Evolutionary conservation across 2,329 filamentous ascomycete species (phyloP), one percentile per base, ranked within the genome.

Genomic region (Aspergillus pseudoviridinutans): DNA sequence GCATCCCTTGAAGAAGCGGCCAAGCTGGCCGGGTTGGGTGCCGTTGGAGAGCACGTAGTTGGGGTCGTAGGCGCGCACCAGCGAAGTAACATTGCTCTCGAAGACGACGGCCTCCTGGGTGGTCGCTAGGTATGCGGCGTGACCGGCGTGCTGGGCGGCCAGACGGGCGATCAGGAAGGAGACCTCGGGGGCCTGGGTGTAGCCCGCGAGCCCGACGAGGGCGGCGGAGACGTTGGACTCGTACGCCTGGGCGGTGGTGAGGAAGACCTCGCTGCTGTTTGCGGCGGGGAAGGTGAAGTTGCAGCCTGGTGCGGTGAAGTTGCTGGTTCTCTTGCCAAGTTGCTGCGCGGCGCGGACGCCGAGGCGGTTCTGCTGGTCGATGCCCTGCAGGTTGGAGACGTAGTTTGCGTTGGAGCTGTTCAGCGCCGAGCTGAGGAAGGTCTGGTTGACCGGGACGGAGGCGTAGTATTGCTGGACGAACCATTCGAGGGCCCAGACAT

Each of bases 101-200:
- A 67, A 69, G 28, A 64, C 24, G 4, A 56, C 49, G 3, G 58
- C 38, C 28, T 57, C 49, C 5, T 62, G 56, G 35, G 63, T 56
- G 32, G 57, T 60, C 7, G 64, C 66, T 14, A 71, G 61, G 38
- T 63, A 64, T 35, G 61, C 58, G 12, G 66, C 58, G 24, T 66
- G 64, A 4, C 60, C 60, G 29, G 55, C 60, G 56, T 71, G 68
- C 58, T 68, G 57, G 38, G 67, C 65, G 12, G 67, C 68, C 49
- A 71, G 56, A 35, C 69, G 65, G 12, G 69, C 62, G 42, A 70
- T 38, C 10, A 71, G 59, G 63, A 71, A 71, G 4, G 69, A 58
- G 20, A 70, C 66, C 61, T 71, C 66, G 17, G 68, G 69, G 1
- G 68, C 60, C 38, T 68, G 58, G 28, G 68, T 68, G 55, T 65